Base-by-base conservation (phyloP, 2,329 filamentous ascomycete genomes). In the Hypoxylon rubiginosum region DNA sequence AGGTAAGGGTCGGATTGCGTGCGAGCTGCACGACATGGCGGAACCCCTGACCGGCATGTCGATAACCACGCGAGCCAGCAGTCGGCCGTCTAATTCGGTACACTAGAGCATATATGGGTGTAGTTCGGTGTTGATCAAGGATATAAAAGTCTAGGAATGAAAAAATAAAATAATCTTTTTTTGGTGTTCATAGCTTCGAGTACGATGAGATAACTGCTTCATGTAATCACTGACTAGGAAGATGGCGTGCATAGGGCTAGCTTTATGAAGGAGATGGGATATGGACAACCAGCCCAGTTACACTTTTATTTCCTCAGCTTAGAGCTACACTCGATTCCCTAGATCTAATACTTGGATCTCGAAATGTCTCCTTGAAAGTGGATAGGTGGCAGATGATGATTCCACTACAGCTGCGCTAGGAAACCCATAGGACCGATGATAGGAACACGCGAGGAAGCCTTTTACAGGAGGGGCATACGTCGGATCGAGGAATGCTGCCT, bases 1-100 rank as follows among this genome's bases (percentile, higher is more conserved):
- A 49, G 50, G 61, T 50, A 54, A 50, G 61, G 55, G 11, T 64
- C 28, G n/a, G 30, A 67, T 67, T 50, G 61, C 64, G 64, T 67
- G 64, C 64, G 60, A 60, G 30, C 30, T 19, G 52, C 36, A 46
- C 49, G 32, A 4, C 49, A 67, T 67, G 61, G 48, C 64, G 64
- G 52, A 54, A 67, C 36, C 11, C 15, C 50, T 45, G 24, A 30
- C n/a, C 46, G 53, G 49, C 43, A 43, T 30, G 28, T 19, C n/a
- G 7, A 28, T 51, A 32, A 32, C 45, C 46, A 34, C 51, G 36
- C 48, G 24, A 34, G 11, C 15, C 4, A 52, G 26, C 19, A 26
- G 7, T 13, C 21, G 19, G 19, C 19, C 17, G 17, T 7, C 24
- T 11, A 10, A 24, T 11, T 46, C 10, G 17, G 43, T 10, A 32